phyloP scores from a whole-genome alignment of 1,284 basidiomycete genomes.

The Cutaneotrichosporon sp. region DNA sequence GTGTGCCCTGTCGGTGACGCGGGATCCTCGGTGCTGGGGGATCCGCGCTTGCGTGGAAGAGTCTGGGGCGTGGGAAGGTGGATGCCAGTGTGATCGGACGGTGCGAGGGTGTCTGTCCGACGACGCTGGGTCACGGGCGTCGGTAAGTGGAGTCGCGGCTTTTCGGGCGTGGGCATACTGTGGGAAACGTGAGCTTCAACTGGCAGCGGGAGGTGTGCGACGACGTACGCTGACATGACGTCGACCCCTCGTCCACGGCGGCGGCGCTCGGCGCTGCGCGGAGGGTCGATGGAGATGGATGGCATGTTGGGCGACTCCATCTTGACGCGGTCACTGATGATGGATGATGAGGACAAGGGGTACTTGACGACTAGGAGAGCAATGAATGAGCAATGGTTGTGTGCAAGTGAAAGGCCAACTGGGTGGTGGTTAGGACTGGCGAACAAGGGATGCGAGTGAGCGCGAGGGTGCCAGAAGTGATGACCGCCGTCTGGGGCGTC shows the following conservation, averaged over 20 bases:
- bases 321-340: not conserved
- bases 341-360: slow-evolving; percentile 3
- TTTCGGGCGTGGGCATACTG: slow-evolving; percentile 22
- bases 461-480: not conserved
- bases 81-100: not conserved
- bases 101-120: slow-evolving; percentile 20
- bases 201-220: slow-evolving; percentile 1
- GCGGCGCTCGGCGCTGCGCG: slow-evolving; percentile 36
- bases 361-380: not conserved
- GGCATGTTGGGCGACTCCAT: slow-evolving; percentile 22
- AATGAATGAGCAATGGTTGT: not conserved
- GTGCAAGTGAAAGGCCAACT: not conserved
- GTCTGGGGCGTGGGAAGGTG: slow-evolving; percentile 60
- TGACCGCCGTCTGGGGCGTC: not conserved
- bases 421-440: not conserved
- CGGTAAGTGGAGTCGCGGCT: slow-evolving; percentile 31
- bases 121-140: slow-evolving; percentile 44
- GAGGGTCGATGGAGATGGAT: slow-evolving; percentile 24
- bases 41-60: slow-evolving; percentile 51
- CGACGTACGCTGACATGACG: slow-evolving; percentile 31
- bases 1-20: slow-evolving; percentile 40
- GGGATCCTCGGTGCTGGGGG: not conserved
- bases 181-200: not conserved
- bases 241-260: slow-evolving; percentile 39
- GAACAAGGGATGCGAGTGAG: slow-evolving; percentile 4